Conservation (phyloP, 768 basidiomycete species). For the Hemileccinum impolitum region DNA sequence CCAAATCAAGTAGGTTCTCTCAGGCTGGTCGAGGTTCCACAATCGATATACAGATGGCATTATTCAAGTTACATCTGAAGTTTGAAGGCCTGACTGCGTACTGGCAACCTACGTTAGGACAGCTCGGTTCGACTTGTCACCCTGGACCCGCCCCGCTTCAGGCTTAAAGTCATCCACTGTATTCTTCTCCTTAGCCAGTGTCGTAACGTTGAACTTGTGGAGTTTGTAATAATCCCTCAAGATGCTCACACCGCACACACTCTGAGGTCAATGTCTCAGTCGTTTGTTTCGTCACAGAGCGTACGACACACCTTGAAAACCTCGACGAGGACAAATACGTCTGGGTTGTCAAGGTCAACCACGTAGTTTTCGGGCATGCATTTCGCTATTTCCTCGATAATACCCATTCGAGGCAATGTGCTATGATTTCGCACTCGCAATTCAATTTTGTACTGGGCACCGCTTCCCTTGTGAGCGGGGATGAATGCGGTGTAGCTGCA, state of each 20-base stretch:
- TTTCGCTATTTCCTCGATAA: slow-evolving; percentile 67
- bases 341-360: slow-evolving; percentile 66
- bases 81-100: background rate
- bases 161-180: slow-evolving; percentile 32
- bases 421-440: slow-evolving; percentile 72
- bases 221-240: slow-evolving; percentile 68
- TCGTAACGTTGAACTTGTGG: slow-evolving; percentile 78
- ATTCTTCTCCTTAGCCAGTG: slow-evolving; percentile 56
- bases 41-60: too few relatives aligned
- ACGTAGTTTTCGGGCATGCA: slow-evolving; percentile 66
- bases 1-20: background rate
- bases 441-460: slow-evolving; percentile 75
- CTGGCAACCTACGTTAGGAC: background rate
- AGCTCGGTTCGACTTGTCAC: slow-evolving; percentile 10
- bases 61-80: too few relatives aligned
- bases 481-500: background rate
- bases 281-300: background rate
- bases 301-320: slow-evolving; percentile 71
- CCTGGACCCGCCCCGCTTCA: slow-evolving; percentile 32
- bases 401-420: slow-evolving; percentile 52
- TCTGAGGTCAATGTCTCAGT: slow-evolving; percentile 38
- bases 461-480: background rate
- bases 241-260: slow-evolving; percentile 71
- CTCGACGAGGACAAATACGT: slow-evolving; percentile 74
- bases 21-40: too few relatives aligned